phyloP scores from a whole-genome alignment of 1,139 yeast species.

The Candida labiduridarum region DNA sequence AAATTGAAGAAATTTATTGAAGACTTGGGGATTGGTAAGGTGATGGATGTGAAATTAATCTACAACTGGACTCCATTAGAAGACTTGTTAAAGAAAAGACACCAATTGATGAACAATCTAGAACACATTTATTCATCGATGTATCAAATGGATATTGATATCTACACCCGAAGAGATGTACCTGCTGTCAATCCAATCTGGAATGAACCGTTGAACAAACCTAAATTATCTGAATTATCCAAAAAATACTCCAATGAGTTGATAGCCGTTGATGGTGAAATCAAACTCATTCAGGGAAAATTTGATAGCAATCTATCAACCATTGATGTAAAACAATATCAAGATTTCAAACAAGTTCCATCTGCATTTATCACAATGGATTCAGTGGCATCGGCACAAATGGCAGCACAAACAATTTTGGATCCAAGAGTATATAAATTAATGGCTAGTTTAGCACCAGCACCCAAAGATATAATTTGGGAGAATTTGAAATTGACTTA shows the following conservation, averaged over 20 bases:
- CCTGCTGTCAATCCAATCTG: conserved; percentile 34
- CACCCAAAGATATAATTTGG: conserved; percentile 82
- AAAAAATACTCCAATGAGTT: conserved; percentile 25
- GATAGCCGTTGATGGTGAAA: conserved; percentile 28
- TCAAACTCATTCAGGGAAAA: conserved; percentile 31
- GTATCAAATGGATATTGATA: conserved; percentile 49
- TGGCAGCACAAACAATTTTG: conserved; percentile 81
- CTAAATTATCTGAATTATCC: conserved; percentile 16
- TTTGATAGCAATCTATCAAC: conserved; percentile 31
- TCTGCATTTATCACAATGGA: conserved; percentile 84
- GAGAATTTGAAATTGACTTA: conserved; percentile 66
- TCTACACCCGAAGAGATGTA: conserved; percentile 30
- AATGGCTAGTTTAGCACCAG: conserved; percentile 74
- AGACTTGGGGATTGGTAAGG: conserved; percentile 63
- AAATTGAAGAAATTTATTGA: conserved; percentile 56
- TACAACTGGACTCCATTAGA: conserved; percentile 58
- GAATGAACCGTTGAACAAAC: conserved; percentile 9
- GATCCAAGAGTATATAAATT: conserved; percentile 77
- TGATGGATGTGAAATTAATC: conserved; percentile 54
- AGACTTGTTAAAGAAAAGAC: conserved; percentile 41
- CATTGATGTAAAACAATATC: conserved; percentile 27
- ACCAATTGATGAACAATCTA: conserved; percentile 31
- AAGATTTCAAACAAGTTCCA: conserved; percentile 47
- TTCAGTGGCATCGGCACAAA: conserved; percentile 81
- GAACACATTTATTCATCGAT: conserved; percentile 50